Conservation (phyloP, 192 early-diverging fungal species). For the Haplosporangium gracile region DNA sequence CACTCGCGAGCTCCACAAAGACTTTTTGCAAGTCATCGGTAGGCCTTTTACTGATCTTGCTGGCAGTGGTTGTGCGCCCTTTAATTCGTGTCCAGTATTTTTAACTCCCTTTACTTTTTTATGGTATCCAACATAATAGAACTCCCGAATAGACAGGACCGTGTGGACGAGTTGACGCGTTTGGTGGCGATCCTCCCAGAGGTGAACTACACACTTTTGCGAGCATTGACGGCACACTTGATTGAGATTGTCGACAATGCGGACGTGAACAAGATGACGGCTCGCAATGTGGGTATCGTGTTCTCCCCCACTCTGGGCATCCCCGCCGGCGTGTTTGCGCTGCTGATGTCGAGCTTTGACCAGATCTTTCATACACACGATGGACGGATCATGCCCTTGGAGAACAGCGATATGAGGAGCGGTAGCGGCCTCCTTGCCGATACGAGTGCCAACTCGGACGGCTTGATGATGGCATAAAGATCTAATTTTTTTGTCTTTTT, state of each 20-base stretch:
- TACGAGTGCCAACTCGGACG: slow-evolving; percentile 11
- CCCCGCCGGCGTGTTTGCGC: slow-evolving; percentile 92
- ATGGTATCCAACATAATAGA: slow-evolving; percentile 60
- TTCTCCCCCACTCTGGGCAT: slow-evolving; percentile 96
- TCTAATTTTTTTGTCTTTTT: background rate
- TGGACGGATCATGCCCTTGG: slow-evolving; percentile 62
- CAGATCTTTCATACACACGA: slow-evolving; percentile 85
- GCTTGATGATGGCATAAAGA: slow-evolving; percentile 5
- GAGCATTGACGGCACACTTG: slow-evolving; percentile 90
- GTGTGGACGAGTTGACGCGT: slow-evolving; percentile 84
- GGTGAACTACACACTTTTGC: slow-evolving; percentile 91
- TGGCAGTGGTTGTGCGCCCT: background rate
- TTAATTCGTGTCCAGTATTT: background rate
- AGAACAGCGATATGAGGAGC: slow-evolving; percentile 17
- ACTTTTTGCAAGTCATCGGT: slow-evolving; percentile 88
- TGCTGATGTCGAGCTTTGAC: slow-evolving; percentile 93
- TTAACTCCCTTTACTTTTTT: background rate
- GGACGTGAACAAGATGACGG: slow-evolving; percentile 93
- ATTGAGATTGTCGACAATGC: slow-evolving; percentile 88
- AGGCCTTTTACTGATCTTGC: slow-evolving; percentile 19
- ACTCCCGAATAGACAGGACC: slow-evolving; percentile 81
- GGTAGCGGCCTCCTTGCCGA: background rate
- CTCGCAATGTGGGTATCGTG: slow-evolving; percentile 96
- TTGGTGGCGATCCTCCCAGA: slow-evolving; percentile 84
- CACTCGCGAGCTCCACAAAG: slow-evolving; percentile 86